A percentile compares a stretch with the other conserved stretches of the same genome.
Evolutionary conservation across 179 eudicot species (phyloP).

Genomic region (Drosera spatulata): DNA sequence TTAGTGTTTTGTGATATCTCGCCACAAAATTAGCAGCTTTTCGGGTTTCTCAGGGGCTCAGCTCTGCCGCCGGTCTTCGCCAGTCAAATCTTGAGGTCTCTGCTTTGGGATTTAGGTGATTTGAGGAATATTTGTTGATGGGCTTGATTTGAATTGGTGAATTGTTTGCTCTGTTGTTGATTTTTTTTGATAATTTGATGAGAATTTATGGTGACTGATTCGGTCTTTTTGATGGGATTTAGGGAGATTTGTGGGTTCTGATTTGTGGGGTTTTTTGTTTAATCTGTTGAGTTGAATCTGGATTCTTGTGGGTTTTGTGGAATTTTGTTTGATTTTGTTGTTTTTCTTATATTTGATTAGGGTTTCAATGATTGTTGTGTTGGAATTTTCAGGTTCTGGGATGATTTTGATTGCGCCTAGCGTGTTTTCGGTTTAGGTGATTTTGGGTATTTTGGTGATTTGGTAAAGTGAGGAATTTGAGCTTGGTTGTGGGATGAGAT

Average conservation of each 20-base stretch:
- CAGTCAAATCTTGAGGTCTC: background rate
- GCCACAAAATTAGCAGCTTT: background rate
- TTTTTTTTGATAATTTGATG: background rate
- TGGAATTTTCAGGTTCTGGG: background rate
- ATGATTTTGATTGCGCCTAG: background rate
- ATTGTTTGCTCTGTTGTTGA: too few species aligned
- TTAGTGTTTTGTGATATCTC: background rate
- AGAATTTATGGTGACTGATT: background rate
- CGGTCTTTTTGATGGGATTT: background rate
- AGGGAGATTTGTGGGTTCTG: background rate
- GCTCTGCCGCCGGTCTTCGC: background rate
- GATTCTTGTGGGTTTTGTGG: background rate
- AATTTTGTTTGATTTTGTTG: background rate
- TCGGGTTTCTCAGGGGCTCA: background rate
- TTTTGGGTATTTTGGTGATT: background rate
- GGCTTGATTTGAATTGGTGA: background rate
- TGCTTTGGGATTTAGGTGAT: background rate
- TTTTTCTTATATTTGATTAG: background rate
- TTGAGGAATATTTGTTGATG: background rate
- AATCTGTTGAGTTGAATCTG: background rate
- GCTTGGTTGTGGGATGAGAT: background rate
- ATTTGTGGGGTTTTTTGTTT: background rate
- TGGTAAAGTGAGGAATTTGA: background rate
- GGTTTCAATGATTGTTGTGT: background rate
- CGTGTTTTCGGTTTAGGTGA: background rate